Evolutionary conservation across 2,329 filamentous ascomycete species (phyloP).

Genomic region (Knufia petricola): DNA sequence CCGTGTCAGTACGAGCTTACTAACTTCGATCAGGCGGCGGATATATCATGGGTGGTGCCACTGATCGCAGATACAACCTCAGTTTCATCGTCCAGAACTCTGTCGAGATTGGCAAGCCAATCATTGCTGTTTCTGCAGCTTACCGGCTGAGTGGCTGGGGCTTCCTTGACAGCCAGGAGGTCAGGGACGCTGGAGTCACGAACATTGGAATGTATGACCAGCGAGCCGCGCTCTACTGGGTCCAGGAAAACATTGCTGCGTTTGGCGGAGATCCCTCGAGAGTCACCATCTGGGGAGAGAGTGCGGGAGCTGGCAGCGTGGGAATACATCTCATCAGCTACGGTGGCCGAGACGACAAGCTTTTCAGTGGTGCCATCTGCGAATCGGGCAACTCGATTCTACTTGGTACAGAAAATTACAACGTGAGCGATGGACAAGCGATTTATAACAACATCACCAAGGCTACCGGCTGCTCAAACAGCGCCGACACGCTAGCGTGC

Average conservation of each 20-base stretch:
- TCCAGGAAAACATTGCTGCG: constrained; percentile 30
- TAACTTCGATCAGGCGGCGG: too few species aligned
- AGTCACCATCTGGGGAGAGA: constrained; percentile 33
- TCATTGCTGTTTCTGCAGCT: constrained; percentile 47
- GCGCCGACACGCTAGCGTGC: constrained; percentile 52
- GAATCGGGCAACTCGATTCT: constrained; percentile 38
- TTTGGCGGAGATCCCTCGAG: constrained; percentile 30
- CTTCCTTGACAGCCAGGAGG: constrained; percentile 37
- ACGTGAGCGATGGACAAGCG: constrained; percentile 39
- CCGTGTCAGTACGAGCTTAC: too few species aligned
- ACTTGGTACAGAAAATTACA: constrained; percentile 30
- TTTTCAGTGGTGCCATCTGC: constrained; percentile 46
- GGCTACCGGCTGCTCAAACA: constrained; percentile 49
- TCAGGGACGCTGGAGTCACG: constrained; percentile 22
- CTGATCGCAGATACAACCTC: constrained; percentile 53
- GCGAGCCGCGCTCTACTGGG: constrained; percentile 32
- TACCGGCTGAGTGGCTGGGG: constrained; percentile 45
- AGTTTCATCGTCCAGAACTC: constrained; percentile 49
- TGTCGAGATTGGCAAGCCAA: constrained; percentile 42
- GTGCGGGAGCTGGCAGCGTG: constrained; percentile 25
- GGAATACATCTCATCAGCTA: constrained; percentile 44
- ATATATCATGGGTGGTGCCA: constrained; percentile 41
- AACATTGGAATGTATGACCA: constrained; percentile 49
- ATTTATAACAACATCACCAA: constrained; percentile 54
- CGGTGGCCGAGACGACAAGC: constrained; percentile 43